Base-by-base conservation (phyloP, 176 grass and related monocot genomes). In the Raddia distichophylla region DNA sequence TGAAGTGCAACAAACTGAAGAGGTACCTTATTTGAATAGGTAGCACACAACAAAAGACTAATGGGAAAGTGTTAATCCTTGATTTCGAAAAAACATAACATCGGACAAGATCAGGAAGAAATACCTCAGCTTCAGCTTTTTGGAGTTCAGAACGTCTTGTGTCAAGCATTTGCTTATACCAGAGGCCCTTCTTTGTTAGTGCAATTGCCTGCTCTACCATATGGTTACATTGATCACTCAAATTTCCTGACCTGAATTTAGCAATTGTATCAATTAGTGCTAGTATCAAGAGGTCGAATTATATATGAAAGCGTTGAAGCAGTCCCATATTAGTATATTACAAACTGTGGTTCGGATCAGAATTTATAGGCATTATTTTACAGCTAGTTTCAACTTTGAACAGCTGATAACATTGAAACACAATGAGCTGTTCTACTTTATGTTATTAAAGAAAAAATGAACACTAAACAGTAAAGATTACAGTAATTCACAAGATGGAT, bases 91-190 rank as follows among this genome's bases (percentile, higher is more conserved):
- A 67, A 55, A 77, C 43, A 55, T 3, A 67, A 47, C 27, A 19
- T 17, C 44, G n/a, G 19, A 86, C 18, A 82, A 74, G 46, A 74
- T 61, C 16, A 50, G 42, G n/a, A 60, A 43, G 12, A 54, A 51
- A 33, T 91, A 95, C 96, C 93, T 99, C 93, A 77, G 76, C 84
- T 88, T 99, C 84, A 77, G 96, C 92, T 58, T 91, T 93, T 66
- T 14, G 93, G 46, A 99, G 91, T 45, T 93, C 76, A 42, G 86
- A 86, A 70, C 82, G 87, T 81, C 88, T 95, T 46, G 80, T 77
- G 35, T 90, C 82, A 63, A 99, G 87, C 82, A 93, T 91, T 91
- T 91, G 64, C 88, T 95, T 87, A 74, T 93, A 87, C 60, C 83
- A 84, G 67, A 88, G 78, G 66, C 87, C 89, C 75, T 99, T 95